Conservation (phyloP, 148 eudicot genomes). For the Fagopyrum esculentum region DNA sequence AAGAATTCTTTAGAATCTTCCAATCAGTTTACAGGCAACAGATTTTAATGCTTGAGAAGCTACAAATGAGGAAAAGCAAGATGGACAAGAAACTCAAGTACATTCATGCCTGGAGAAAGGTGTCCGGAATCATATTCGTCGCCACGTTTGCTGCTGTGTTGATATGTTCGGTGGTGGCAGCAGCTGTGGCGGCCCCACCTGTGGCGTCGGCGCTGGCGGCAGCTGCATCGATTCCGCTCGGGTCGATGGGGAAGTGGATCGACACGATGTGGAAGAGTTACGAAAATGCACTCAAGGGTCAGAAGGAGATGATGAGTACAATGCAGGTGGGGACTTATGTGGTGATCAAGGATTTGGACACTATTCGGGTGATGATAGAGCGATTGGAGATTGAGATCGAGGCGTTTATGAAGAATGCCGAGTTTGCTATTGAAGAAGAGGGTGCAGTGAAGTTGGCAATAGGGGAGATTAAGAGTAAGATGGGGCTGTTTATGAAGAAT, state of each 20-base stretch:
- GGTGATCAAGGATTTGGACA: conserved; percentile 86
- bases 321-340: conserved; percentile 93
- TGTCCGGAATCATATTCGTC: conserved; percentile 68
- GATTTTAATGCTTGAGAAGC: conserved; percentile 66
- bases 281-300: conserved; percentile 79
- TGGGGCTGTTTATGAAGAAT: conserved; percentile 67
- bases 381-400: conserved; percentile 67
- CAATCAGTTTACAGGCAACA: conserved; percentile 79
- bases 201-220: conserved; percentile 90
- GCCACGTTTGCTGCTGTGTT: conserved; percentile 87
- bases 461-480: conserved; percentile 65
- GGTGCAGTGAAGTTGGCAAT: conserved; percentile 57
- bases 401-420: conserved; percentile 43
- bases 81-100: conserved; percentile 77
- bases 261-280: conserved; percentile 82
- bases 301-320: conserved; percentile 73
- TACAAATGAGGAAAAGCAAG: conserved; percentile 65
- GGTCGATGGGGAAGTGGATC: conserved; percentile 94
- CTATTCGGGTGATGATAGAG: conserved; percentile 63
- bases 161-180: conserved; percentile 96
- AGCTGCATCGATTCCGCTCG: conserved; percentile 67
- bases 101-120: conserved; percentile 86
- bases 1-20: conserved; percentile 72
- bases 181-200: conserved; percentile 83
- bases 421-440: conserved; percentile 51